Base-by-base conservation (phyloP, 2,329 filamentous ascomycete species). In the Arachnopeziza araneosa region DNA sequence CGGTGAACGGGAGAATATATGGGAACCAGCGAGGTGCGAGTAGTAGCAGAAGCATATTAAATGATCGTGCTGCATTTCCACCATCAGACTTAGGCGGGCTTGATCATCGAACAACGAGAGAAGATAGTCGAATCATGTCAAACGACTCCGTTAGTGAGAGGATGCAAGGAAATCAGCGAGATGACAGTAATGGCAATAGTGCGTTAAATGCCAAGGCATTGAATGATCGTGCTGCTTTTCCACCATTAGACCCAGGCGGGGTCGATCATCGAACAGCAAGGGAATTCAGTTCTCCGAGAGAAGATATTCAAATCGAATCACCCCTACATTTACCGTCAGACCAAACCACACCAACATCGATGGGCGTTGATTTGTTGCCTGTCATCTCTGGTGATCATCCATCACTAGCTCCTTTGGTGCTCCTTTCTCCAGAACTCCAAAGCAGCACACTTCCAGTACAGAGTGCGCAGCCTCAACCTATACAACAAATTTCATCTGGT, bases 111-210 rank as follows among this genome's bases (percentile, higher is more conserved):
- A 21, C 1, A n/a, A 32, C 19, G 48, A 4, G 17, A 44, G 36
- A 44, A 19, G 6, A 5, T 44, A 44, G 36, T 44, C 26, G 26
- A 30, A 71, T 63, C 22, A 71, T 63, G 61, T 74, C 59, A 69
- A 74, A 61, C 72, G 67, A 59, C 54, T 70, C 65, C 62, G 12
- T 14, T 5, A 44, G 17, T 44, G 36, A 12, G 17, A 44, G 10
- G 17, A 44, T 44, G 36, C 36, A 44, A 19, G 36, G 2, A 4
- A 14, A 44, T 14, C 36, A 44, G 12, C 36, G 12, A 44, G 12
- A 12, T 44, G 36, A 19, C 5, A 44, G 10, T 17, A 44, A 44
- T 44, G 12, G 36, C 36, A 44, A 12, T 17, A 44, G 36, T 44
- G 36, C 36, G 4, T 44, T 44, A 44, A 44, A 44, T 44, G 36